These are phyloP conservation scores for Auricularia sp. DNA, from an alignment of 768 basidiomycete species.

Conservation along the genomic window DNA sequence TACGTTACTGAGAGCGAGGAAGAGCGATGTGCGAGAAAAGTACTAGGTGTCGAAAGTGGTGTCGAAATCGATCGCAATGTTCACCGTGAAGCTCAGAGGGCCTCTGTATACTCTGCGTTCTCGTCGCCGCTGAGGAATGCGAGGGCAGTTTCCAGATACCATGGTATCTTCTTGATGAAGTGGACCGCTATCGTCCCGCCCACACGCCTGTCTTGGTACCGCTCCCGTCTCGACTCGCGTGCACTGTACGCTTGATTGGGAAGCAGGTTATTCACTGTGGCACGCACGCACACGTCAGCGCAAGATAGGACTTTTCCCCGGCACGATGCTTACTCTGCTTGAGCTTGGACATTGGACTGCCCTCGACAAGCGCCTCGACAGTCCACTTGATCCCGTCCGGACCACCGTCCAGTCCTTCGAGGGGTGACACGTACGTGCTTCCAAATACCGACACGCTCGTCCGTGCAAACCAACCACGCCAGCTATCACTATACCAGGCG, in stretches of 20 bases:
- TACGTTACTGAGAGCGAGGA: no score
- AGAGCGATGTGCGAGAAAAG: no score
- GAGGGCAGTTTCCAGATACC: conserved; percentile 89
- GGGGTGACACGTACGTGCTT: conserved; percentile 58
- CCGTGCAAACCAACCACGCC: conserved; percentile 23
- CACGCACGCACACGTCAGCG: neutral
- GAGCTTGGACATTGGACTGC: conserved; percentile 69
- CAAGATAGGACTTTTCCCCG: conserved; percentile 3
- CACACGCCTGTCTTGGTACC: conserved; percentile 58
- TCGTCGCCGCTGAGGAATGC: conserved; percentile 79
- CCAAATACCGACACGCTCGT: conserved; percentile 81
- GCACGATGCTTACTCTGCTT: conserved; percentile 39
- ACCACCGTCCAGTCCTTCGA: conserved; percentile 48
- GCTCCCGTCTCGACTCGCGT: conserved; percentile 57
- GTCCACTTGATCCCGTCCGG: conserved; percentile 33
- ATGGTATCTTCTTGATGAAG: conserved; percentile 94
- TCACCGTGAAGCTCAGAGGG: neutral
- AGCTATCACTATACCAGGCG: conserved; percentile 23
- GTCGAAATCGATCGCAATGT: no score
- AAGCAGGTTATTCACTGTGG: conserved; percentile 6
- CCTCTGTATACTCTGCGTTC: conserved; percentile 7
- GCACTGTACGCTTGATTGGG: conserved; percentile 43
- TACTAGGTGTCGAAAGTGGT: no score
- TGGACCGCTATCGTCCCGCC: conserved; percentile 95
- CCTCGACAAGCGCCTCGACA: conserved; percentile 89